Evolutionary conservation across 106 monocot genomes (phyloP), one percentile per base, ranked within the genome.

Genomic region (Phalaenopsis equestris): DNA sequence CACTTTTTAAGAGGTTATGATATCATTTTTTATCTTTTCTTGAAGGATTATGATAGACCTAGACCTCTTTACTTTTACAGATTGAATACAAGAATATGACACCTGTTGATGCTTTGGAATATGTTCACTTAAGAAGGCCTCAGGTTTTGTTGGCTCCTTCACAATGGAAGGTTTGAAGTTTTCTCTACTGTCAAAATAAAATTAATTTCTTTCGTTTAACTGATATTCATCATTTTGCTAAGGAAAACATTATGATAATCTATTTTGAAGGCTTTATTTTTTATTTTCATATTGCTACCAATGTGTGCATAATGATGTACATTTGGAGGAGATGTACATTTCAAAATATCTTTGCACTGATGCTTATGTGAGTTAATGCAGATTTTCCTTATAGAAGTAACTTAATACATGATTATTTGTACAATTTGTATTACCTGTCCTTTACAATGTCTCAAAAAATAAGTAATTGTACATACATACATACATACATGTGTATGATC

Each of bases 71-170:
- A 85, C 64, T 74, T 86, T 11, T 47, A 58, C 80, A 95, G 95
- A 87, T 95, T 30, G 84, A 90, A 55, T 87, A 90, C 73, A 92
- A 87, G 83, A 72, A 84, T 67, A 95, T 95, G 95, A 92, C 90
- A 61, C 92, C 95, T 41, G 81, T 73, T 87, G 79, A 73, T 83
- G 92, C 95, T 65, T 68, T 95, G 68, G 86, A 87, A 18, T 91
- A 92, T 80, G 95, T 95, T 41, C 84, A 92, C 37, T 86, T 87
- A 75, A 92, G 65, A 78, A 90, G 95, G 84, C 90, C 95, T 42
- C 85, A 92, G 23, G 95, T 95, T 3, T 78, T 92, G 42, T 79
- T 95, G 75, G 92, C 92, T 64, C 90, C 90, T 19, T 82, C 92
- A 43, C 95, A 95, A 36, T 93, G 92, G 95, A 82, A 73, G 89